Evolutionary conservation across 768 basidiomycete species (phyloP).

Genomic region (Kondoa malvinella): DNA sequence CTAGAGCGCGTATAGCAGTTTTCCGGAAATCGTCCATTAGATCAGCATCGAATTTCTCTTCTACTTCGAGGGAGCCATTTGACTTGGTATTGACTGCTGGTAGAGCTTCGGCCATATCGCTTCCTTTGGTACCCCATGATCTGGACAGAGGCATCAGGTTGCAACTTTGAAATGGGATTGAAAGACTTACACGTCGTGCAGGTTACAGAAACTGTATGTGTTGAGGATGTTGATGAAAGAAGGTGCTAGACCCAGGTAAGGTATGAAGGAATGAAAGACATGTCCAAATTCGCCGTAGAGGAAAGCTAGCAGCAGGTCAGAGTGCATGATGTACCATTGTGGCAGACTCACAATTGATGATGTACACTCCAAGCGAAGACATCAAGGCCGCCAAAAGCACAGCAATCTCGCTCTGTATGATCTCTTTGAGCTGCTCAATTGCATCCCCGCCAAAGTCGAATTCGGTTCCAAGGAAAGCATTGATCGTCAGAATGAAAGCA

Average conservation of each 20-base stretch:
- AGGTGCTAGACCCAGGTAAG: slow-evolving; percentile 73
- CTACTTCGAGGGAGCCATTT: slow-evolving; percentile 68
- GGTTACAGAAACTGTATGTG: slow-evolving; percentile 91
- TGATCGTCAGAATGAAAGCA: slow-evolving; percentile 39
- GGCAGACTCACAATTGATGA: slow-evolving; percentile 17
- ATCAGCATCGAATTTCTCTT: slow-evolving; percentile 48
- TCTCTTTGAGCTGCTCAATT: background rate
- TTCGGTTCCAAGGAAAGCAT: slow-evolving; percentile 43
- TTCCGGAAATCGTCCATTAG: slow-evolving; percentile 3
- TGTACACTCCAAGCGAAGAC: slow-evolving; percentile 57
- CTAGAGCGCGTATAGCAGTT: slow-evolving; percentile 5
- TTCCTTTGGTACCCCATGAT: slow-evolving; percentile 78
- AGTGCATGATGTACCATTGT: background rate
- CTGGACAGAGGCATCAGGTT: slow-evolving; percentile 10
- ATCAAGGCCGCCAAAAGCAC: slow-evolving; percentile 69
- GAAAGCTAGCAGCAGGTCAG: slow-evolving; percentile 13
- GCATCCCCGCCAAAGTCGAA: background rate
- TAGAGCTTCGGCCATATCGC: slow-evolving; percentile 78
- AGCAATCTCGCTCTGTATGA: slow-evolving; percentile 37
- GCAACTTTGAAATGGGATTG: slow-evolving; percentile 11
- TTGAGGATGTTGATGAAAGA: slow-evolving; percentile 76
- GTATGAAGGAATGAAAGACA: slow-evolving; percentile 83
- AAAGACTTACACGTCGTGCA: slow-evolving; percentile 78
- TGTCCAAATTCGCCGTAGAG: slow-evolving; percentile 73
- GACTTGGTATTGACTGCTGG: slow-evolving; percentile 78